These are phyloP conservation scores for Leishmania mexicana DNA, from an alignment of 208 protist genomes.

Conservation along the genomic window DNA sequence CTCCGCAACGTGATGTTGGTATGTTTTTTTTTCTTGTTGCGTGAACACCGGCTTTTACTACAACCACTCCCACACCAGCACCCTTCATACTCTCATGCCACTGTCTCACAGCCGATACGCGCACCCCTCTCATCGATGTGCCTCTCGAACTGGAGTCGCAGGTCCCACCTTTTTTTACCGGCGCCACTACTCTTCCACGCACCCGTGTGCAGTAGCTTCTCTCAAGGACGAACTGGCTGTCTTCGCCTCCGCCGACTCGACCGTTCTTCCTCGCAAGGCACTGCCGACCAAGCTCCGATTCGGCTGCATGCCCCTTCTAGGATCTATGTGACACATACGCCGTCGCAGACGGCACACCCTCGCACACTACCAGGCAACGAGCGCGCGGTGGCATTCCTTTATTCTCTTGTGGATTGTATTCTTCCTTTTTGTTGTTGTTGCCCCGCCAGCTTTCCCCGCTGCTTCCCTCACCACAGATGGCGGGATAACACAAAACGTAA, in stretches of 20 bases:
- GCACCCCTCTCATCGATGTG: neutral
- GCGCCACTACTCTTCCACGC: neutral
- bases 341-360: neutral
- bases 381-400: neutral
- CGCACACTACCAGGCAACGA: neutral
- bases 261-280: neutral
- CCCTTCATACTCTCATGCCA: neutral
- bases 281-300: neutral
- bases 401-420: neutral
- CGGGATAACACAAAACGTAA: neutral
- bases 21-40: neutral
- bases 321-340: neutral
- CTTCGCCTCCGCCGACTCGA: neutral
- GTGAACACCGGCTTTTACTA: neutral
- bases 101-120: conserved; percentile 1
- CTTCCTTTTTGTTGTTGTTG: too few species aligned
- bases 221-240: neutral
- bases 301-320: neutral
- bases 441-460: neutral
- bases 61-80: neutral
- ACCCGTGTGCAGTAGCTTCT: neutral
- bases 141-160: neutral
- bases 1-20: neutral
- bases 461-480: neutral
- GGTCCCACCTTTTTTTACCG: neutral